Conservation (phyloP, 768 basidiomycete species). For the Lactifluus echinatus region DNA sequence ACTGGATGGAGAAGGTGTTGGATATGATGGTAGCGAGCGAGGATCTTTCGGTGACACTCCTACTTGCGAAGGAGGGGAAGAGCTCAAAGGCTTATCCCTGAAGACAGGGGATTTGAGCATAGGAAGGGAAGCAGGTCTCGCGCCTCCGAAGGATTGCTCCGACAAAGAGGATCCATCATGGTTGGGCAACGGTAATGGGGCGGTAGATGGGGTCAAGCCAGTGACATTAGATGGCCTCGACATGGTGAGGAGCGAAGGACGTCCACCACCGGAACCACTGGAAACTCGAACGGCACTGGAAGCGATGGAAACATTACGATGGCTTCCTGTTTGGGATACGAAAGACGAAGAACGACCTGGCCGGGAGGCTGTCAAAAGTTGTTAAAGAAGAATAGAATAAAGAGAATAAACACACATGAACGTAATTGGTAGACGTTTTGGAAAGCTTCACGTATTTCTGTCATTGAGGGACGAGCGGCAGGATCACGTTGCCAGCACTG, state of each 20-base stretch:
- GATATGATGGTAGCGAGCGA: not conserved
- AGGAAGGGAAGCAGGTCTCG: not conserved
- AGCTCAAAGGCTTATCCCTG: conserved; percentile 5
- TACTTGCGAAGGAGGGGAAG: conserved; percentile 6
- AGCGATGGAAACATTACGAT: not conserved
- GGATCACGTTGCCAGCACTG: conserved; percentile 38
- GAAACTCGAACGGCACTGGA: not conserved
- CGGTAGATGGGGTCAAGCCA: not conserved
- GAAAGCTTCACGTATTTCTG: conserved; percentile 25
- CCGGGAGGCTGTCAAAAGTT: not conserved
- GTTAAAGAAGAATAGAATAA: not conserved
- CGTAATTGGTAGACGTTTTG: conserved; percentile 8
- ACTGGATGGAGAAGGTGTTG: not conserved
- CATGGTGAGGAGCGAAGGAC: not conserved
- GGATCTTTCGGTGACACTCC: not conserved
- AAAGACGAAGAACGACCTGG: not conserved
- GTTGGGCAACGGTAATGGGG: not conserved
- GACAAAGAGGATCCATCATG: not conserved
- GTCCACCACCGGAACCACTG: not conserved
- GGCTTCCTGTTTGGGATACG: not conserved
- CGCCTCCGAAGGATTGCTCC: not conserved
- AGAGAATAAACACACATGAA: conserved; percentile 1
- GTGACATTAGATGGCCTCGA: not conserved
- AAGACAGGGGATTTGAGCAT: not conserved
- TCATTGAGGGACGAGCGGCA: conserved; percentile 33